These are phyloP conservation scores for Dendrobium catenatum DNA, from an alignment of 106 monocot species.

Conservation along the genomic window DNA sequence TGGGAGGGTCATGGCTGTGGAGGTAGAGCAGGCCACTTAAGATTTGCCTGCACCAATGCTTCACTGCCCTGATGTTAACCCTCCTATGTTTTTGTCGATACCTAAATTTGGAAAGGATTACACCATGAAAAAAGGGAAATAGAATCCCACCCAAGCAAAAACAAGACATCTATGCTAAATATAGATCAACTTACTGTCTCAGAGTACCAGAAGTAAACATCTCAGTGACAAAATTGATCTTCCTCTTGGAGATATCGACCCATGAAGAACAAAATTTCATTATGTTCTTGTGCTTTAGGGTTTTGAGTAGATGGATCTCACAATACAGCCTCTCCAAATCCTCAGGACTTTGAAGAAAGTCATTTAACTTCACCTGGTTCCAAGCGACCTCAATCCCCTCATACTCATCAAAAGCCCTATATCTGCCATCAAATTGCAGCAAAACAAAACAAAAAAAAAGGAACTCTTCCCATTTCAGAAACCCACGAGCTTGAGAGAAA, in stretches of 20 bases:
- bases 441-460: neutral
- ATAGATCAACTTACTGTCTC: constrained; percentile 12
- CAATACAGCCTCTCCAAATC: constrained; percentile 74
- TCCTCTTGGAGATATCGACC: constrained; percentile 46
- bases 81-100: constrained; percentile 14
- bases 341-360: constrained; percentile 47
- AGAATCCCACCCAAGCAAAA: neutral
- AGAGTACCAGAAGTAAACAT: constrained; percentile 35
- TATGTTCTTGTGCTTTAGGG: constrained; percentile 51
- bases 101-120: neutral
- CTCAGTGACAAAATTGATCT: constrained; percentile 69
- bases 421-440: constrained; percentile 23
- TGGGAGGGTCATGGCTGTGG: constrained; percentile 22
- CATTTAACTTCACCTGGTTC: constrained; percentile 71
- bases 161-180: neutral
- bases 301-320: constrained; percentile 80
- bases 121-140: neutral
- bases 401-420: constrained; percentile 66
- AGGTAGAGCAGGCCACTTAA: constrained; percentile 16
- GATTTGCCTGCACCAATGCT: constrained; percentile 25
- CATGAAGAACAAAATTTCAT: constrained; percentile 47
- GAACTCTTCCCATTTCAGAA: neutral
- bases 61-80: constrained; percentile 19
- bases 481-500: neutral
- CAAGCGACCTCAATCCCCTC: constrained; percentile 78